Conservation (phyloP, 2,329 filamentous ascomycete species). For the Xylaria sp. region DNA sequence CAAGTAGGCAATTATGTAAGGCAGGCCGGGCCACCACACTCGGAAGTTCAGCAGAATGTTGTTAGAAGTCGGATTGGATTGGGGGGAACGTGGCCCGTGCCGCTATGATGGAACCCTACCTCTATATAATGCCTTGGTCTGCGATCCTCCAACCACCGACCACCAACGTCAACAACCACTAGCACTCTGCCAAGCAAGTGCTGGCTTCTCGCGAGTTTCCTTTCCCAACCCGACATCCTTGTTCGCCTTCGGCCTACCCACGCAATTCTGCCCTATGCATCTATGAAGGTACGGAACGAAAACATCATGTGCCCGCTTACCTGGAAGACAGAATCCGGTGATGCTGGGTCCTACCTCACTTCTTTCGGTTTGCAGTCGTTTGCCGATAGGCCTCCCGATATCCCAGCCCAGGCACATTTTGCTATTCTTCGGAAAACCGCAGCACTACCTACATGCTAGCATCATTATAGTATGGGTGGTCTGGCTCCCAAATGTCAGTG, state of each 20-base stretch:
- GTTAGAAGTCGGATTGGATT: neutral
- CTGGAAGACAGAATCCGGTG: constrained; percentile 1
- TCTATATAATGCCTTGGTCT: constrained; percentile 19
- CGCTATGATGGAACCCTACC: constrained; percentile 18
- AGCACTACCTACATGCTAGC: no score
- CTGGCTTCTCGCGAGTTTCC: neutral
- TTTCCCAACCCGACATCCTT: neutral
- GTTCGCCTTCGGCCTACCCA: no score
- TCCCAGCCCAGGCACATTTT: constrained; percentile 2
- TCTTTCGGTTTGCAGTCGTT: constrained; percentile 1
- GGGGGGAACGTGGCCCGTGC: constrained; percentile 21
- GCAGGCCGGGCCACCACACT: constrained; percentile 7
- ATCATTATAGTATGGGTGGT: neutral
- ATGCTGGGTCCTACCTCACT: constrained; percentile 2
- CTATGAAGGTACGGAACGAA: no score
- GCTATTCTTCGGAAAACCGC: constrained; percentile 8
- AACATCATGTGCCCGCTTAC: no score
- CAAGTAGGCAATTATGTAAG: constrained; percentile 1
- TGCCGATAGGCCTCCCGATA: neutral
- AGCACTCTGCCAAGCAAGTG: constrained; percentile 10
- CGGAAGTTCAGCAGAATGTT: neutral
- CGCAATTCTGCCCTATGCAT: no score
- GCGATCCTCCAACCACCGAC: constrained; percentile 15
- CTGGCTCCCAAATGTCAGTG: neutral
- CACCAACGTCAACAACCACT: constrained; percentile 17